A percentile compares a stretch with the other conserved stretches of the same genome.
phyloP scores from a whole-genome alignment of 495 filamentous ascomycete genomes.

The Penicillium pancosmium region DNA sequence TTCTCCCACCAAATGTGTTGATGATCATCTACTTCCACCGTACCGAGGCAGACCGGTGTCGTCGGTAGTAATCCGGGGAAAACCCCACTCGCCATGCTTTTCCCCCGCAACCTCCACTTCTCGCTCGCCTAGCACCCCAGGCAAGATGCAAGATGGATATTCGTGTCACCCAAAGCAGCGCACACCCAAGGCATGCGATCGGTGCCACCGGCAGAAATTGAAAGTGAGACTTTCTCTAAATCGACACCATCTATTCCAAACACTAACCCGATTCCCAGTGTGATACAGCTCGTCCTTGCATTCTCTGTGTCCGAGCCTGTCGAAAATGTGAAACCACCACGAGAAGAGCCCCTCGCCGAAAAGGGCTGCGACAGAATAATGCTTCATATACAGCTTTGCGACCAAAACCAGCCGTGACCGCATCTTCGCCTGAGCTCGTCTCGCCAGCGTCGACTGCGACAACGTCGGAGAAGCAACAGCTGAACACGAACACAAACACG shows the following conservation, averaged over 20 bases:
- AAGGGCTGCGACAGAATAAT: not conserved
- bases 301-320: conserved; percentile 7
- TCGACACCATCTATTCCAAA: not conserved
- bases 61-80: not conserved
- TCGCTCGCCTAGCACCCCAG: not conserved
- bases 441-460: not conserved
- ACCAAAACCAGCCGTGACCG: not conserved
- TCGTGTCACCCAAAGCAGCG: not conserved
- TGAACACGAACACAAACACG: not conserved
- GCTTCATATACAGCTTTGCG: not conserved
- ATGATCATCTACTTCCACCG: not conserved
- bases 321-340: conserved; percentile 9
- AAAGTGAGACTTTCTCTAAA: conserved; percentile 10
- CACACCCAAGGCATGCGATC: conserved; percentile 13
- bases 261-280: not conserved
- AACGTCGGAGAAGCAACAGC: not conserved
- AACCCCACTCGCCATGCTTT: not conserved
- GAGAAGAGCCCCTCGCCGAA: not conserved
- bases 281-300: conserved; percentile 2
- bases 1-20: too few species aligned
- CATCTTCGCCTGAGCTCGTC: not conserved
- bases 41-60: not conserved
- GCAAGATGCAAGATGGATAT: not conserved
- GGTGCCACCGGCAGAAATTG: conserved; percentile 26
- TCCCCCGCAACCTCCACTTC: not conserved